Evolutionary conservation across 148 eudicot species (phyloP), one percentile per base, ranked within the genome.

Genomic region (Rhododendron vialii): DNA sequence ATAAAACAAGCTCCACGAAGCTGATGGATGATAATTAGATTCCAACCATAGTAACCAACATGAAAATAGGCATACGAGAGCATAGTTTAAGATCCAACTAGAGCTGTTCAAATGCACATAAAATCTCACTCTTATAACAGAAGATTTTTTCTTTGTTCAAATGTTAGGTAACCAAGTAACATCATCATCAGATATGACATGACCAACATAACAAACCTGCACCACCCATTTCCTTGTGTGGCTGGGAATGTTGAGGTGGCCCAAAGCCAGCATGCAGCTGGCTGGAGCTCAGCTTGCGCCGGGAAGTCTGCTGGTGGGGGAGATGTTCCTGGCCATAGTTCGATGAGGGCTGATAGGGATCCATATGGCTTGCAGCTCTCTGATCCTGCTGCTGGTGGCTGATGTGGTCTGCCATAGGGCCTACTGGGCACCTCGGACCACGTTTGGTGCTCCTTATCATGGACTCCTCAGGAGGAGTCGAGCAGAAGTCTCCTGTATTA

Each of bases 391-490:
- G 74, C 50, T 84, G 88, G 43, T 10, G 65, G 81, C 43, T 78
- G 48, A 79, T 30, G 18, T 83, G 35, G 80, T 84, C 85, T 35
- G 77, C 50, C 85, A 86, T 30, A 28, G 85, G 88, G 50, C 85
- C 47, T 15, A 26, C 36, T 5, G 82, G 84, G 79, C 57, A 76
- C 69, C 63, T 80, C 59, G 78, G 81, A 28, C 85, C 87, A 8
- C 53, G 81, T 82, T 83, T 84, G 82, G 36, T 81, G 76, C 76
- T 73, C 80, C 84, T 85, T 41, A 85, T 38, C 65, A 78, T 82
- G 85, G 88, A 82, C 50, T 87, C 91, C n/a, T 57, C 33, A 63
- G 75, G 83, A 63, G 91, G 89, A 26, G 35, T 65, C 8, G 83
- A 77, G 73, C 80, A 73, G 53, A 84, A 77, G 55, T 59, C 51